Evolutionary conservation across 371 early-diverging fungal genomes (phyloP).

Genomic region (Cokeromyces recurvatus): DNA sequence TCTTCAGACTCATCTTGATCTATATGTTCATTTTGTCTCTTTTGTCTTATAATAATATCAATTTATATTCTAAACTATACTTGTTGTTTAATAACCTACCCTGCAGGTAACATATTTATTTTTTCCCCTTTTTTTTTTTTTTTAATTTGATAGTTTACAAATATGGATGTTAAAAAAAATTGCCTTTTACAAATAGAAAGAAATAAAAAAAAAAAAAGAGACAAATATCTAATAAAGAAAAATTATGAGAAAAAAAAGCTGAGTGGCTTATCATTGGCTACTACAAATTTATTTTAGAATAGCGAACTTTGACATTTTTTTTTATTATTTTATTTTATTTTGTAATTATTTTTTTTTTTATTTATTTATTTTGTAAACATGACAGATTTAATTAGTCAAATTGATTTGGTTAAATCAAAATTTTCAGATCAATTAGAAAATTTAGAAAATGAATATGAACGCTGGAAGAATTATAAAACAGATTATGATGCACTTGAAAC

Average conservation of each 20-base stretch:
- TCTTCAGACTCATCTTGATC: constrained; percentile 46
- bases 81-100: constrained; percentile 2
- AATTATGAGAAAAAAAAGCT: too few relatives aligned
- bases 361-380: too few relatives aligned
- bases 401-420: constrained; percentile 10
- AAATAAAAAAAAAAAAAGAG: too few relatives aligned
- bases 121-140: not conserved
- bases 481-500: constrained; percentile 57
- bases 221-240: too few relatives aligned
- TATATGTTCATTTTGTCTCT: constrained; percentile 14
- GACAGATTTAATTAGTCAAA: constrained; percentile 12
- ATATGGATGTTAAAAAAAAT: too few relatives aligned
- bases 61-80: not conserved
- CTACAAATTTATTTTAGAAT: too few relatives aligned
- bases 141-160: too few relatives aligned
- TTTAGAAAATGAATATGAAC: constrained; percentile 17
- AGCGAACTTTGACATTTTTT: too few relatives aligned
- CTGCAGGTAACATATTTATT: constrained; percentile 10
- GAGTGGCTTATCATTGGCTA: too few relatives aligned
- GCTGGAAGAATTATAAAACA: constrained; percentile 33
- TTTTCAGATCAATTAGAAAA: constrained; percentile 7
- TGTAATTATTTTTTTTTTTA: too few relatives aligned
- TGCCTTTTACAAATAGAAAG: too few relatives aligned
- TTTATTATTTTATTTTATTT: too few relatives aligned
- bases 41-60: constrained; percentile 4